Evolutionary conservation across 208 protist species (phyloP).

Genomic region (Chromosphaera perkinsii): DNA sequence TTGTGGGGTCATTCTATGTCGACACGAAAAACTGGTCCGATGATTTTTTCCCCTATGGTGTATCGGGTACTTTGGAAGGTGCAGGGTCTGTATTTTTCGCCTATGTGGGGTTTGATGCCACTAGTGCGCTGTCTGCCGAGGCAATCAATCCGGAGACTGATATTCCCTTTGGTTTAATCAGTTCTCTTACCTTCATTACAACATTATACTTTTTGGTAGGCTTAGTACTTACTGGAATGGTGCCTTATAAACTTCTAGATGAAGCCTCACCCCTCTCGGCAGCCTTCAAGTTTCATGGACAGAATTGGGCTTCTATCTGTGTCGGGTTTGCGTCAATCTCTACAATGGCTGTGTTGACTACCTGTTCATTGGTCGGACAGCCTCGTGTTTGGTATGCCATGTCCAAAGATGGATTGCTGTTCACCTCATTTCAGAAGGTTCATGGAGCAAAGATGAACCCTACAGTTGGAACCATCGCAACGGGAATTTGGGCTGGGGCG

Average conservation of each 20-base stretch:
- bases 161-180: neutral
- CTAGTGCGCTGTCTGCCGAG: neutral
- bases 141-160: neutral
- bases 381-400: neutral
- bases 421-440: neutral
- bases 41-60: neutral
- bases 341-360: neutral
- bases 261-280: neutral
- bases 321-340: neutral
- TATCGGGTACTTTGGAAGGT: neutral
- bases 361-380: neutral
- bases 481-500: neutral
- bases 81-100: neutral
- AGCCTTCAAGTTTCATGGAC: neutral
- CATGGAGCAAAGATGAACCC: too few relatives aligned
- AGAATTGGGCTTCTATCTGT: neutral
- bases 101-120: slow-evolving; percentile 1
- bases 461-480: neutral
- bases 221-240: neutral
- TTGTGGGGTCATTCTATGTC: neutral
- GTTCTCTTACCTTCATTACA: neutral
- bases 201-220: neutral
- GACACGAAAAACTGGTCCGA: neutral
- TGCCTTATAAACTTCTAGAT: neutral
- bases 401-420: neutral